Evolutionary conservation across 1,284 basidiomycete species (phyloP), one percentile per base, ranked within the genome.

Genomic region (Cronartium quercuum): DNA sequence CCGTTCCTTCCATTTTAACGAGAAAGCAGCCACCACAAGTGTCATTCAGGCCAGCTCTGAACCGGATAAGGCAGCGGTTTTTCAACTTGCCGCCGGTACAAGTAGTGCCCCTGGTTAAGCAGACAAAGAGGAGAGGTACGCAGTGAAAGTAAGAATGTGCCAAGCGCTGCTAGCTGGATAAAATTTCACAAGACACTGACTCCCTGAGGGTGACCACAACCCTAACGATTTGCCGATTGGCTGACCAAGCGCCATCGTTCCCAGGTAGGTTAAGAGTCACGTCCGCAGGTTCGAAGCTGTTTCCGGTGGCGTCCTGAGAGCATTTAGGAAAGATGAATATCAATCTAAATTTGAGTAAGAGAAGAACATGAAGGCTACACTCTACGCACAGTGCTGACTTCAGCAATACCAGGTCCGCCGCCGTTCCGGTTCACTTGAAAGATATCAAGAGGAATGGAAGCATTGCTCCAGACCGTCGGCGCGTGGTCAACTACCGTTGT

Each of bases 351-450:
- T 13, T 6, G 4, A 44, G 24, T 13, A 12, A 57, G 7, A 2
- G 1, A 37, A 40, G n/a, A 0, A 29, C 21, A 29, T 29, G 15
- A 4, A 6, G 58, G 15, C 58, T 7, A 38, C 24, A 24, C 13
- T 41, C 15, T 15, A 58, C 70, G 6, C 37, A 73, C 70, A 44
- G 70, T 21, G 47, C 70, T 73, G 47, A 58, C 41, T 58, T 73
- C 63, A 42, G 63, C 65, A 9, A 37, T 3, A 35, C 57, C 55
- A 13, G 70, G 70, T 13, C 70, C 70, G 13, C 47, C 70, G 9
- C 70, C 70, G 21, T 65, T 38, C 13, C 70, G 62, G 38, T 73
- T 65, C 9, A 73, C 70, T 42, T 73, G 70, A 42, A 73, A 73
- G 9, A 73, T 37, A 13, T 61, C 63, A 35, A 73, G 5, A 24